phyloP scores from a whole-genome alignment of 2,329 filamentous ascomycete species.

The Lasiodiplodia hormozganensis region DNA sequence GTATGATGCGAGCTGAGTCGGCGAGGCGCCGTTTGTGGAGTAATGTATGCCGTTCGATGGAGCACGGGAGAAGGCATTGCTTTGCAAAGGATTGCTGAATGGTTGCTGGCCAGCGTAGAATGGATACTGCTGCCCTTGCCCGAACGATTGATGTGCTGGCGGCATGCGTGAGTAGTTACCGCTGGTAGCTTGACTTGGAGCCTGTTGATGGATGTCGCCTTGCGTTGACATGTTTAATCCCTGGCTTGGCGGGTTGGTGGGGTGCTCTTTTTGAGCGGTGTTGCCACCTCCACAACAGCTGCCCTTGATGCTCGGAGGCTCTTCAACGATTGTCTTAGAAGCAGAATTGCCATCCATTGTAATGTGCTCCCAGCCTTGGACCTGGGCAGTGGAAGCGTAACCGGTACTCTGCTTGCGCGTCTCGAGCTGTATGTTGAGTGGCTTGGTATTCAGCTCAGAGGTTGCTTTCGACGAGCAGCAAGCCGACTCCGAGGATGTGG shows the following conservation, averaged over 20 bases:
- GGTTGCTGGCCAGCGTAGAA: slow-evolving; percentile 6
- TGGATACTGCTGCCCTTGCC: not conserved
- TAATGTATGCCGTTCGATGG: not conserved
- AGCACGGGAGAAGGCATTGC: not conserved
- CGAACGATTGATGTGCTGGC: not conserved
- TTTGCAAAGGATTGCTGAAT: slow-evolving; percentile 1
- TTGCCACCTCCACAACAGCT: slow-evolving; percentile 12
- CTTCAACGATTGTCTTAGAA: slow-evolving; percentile 10
- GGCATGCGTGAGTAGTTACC: slow-evolving; percentile 12
- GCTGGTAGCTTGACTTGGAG: slow-evolving; percentile 1
- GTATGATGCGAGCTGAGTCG: not conserved
- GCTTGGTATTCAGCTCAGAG: not conserved
- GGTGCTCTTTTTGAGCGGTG: not conserved
- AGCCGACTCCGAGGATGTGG: not conserved
- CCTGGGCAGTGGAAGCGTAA: slow-evolving; percentile 10
- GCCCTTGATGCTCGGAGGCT: not conserved
- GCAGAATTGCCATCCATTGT: slow-evolving; percentile 13
- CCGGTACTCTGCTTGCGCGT: slow-evolving; percentile 20
- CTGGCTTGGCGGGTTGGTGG: not conserved
- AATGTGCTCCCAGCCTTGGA: slow-evolving; percentile 26
- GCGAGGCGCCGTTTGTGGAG: not conserved
- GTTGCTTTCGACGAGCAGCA: not conserved
- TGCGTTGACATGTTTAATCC: not conserved
- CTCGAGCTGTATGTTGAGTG: slow-evolving; percentile 26
- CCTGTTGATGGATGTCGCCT: not conserved